phyloP scores from a whole-genome alignment of 768 basidiomycete species.

The Leccinum fibrillosum region DNA sequence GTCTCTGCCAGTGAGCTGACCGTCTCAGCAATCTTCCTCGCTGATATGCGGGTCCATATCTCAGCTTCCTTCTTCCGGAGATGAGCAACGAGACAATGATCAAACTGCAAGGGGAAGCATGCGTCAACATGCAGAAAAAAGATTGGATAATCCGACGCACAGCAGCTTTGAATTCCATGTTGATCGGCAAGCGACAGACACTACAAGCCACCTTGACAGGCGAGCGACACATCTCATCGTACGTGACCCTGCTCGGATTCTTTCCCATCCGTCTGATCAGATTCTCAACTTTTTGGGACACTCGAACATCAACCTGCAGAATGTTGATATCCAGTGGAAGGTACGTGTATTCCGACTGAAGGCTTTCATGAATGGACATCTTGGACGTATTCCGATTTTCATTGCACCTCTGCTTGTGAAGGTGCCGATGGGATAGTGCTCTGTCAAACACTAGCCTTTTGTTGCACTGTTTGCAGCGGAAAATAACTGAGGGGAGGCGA shows the following conservation, averaged over 20 bases:
- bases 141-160: not conserved
- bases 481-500: constrained; percentile 6
- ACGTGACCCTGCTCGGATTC: constrained; percentile 1
- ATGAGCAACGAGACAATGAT: not conserved
- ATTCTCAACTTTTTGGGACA: constrained; percentile 6
- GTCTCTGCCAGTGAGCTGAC: not conserved
- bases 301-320: constrained; percentile 7
- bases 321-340: not conserved
- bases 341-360: too few species aligned
- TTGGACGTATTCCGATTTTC: not conserved
- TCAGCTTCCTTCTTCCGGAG: not conserved
- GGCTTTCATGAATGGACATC: not conserved
- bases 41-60: constrained; percentile 6
- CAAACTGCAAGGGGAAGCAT: not conserved
- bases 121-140: not conserved
- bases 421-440: constrained; percentile 7
- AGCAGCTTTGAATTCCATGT: constrained; percentile 5
- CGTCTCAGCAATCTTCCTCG: not conserved
- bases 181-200: not conserved
- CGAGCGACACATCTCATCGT: constrained; percentile 1
- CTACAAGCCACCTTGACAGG: constrained; percentile 5
- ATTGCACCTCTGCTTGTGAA: not conserved
- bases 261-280: constrained; percentile 8
- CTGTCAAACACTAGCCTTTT: constrained; percentile 1
- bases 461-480: constrained; percentile 6